These are phyloP conservation scores for Tephrocybe sp. DNA, from an alignment of 768 basidiomycete genomes.

Conservation along the genomic window DNA sequence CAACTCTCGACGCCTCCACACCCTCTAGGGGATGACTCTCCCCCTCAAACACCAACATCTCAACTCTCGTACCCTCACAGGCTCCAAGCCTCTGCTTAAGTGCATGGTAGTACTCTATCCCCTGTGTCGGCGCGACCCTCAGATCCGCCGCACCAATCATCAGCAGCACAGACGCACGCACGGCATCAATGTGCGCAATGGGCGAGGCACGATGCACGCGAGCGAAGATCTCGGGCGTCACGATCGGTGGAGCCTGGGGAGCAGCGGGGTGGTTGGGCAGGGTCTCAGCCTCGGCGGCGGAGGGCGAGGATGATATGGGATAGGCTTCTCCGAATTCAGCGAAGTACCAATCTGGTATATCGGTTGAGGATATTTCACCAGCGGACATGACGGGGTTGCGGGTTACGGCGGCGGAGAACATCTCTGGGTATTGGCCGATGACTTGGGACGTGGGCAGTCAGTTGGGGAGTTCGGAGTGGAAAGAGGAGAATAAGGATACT, in stretches of 20 bases:
- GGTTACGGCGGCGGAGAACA: slow-evolving; percentile 60
- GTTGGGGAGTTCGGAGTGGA: not conserved
- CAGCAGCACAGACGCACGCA: slow-evolving; percentile 53
- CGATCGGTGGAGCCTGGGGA: slow-evolving; percentile 23
- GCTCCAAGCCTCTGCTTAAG: slow-evolving; percentile 39
- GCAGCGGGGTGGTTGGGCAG: not conserved
- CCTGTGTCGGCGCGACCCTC: slow-evolving; percentile 62
- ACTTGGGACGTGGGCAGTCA: slow-evolving; percentile 32
- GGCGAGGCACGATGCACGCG: slow-evolving; percentile 52
- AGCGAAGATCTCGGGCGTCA: slow-evolving; percentile 43
- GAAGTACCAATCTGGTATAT: slow-evolving; percentile 72
- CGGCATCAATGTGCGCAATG: slow-evolving; percentile 47
- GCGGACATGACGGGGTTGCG: slow-evolving; percentile 70
- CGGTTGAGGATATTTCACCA: slow-evolving; percentile 52
- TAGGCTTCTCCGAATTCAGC: slow-evolving; percentile 43
- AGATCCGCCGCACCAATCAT: slow-evolving; percentile 59
- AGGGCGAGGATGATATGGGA: slow-evolving; percentile 32
- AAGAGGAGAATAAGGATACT: slow-evolving; percentile 19
- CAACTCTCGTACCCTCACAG: slow-evolving; percentile 28
- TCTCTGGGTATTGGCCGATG: slow-evolving; percentile 57
- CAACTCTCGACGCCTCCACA: slow-evolving; percentile 54
- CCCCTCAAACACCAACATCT: slow-evolving; percentile 59
- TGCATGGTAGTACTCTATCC: slow-evolving; percentile 62
- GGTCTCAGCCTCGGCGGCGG: slow-evolving; percentile 7
- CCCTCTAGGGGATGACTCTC: slow-evolving; percentile 65